phyloP scores from a whole-genome alignment of 1,139 yeast genomes.

The Debaryomyces psychrophilus region DNA sequence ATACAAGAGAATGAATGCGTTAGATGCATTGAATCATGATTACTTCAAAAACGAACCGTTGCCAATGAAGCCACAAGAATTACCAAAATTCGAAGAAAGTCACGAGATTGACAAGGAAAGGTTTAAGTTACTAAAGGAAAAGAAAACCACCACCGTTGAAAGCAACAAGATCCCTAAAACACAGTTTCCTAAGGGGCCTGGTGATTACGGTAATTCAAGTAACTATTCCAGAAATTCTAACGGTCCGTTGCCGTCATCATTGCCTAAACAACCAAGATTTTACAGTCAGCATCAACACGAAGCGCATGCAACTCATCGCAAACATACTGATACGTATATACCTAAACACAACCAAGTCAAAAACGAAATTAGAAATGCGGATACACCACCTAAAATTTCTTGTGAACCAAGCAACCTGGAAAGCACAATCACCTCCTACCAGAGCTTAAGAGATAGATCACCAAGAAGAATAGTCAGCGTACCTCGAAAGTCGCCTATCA shows the following conservation, averaged over 20 bases:
- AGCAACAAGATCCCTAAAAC: neutral
- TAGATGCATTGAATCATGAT: conserved; percentile 69
- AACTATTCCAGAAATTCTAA: neutral
- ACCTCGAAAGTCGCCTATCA: neutral
- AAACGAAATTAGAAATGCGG: neutral
- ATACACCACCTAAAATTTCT: neutral
- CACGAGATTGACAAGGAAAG: conserved; percentile 84
- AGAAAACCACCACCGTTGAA: neutral
- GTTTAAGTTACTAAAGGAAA: conserved; percentile 39
- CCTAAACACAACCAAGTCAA: neutral
- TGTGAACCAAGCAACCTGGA: neutral
- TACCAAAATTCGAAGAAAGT: conserved; percentile 78
- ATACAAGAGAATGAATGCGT: conserved; percentile 69
- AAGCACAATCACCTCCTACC: conserved; percentile 5
- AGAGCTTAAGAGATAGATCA: conserved; percentile 13
- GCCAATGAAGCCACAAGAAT: conserved; percentile 56
- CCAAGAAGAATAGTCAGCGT: conserved; percentile 5
- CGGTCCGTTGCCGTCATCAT: neutral
- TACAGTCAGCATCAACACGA: conserved; percentile 3
- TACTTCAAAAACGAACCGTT: conserved; percentile 70
- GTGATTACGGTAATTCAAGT: conserved; percentile 3
- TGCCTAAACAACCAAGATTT: conserved; percentile 6
- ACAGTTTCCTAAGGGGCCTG: conserved; percentile 1
- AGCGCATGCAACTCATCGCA: neutral
- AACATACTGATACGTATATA: conserved; percentile 4